Base-by-base conservation (phyloP, 2,329 filamentous ascomycete species). In the Juglanconis oblonga region DNA sequence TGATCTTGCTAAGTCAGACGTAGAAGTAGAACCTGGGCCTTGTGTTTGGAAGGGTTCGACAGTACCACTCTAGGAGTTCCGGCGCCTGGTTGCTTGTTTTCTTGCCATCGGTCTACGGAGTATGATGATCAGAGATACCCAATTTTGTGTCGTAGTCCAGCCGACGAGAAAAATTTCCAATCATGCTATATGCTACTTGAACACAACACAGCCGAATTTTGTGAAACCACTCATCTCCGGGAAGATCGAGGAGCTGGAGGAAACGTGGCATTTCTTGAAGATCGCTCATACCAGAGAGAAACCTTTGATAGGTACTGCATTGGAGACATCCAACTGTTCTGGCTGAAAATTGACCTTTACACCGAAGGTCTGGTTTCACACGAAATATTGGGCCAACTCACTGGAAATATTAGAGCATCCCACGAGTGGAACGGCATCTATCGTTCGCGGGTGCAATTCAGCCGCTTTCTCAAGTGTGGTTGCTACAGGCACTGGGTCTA, bases 1-100 rank as follows among this genome's bases (percentile, higher is more conserved):
- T 88, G 62, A 81, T 82, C 4, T 75, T 87, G 48, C 74, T 87
- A 17, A 79, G 74, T 64, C 62, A 57, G 44, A 52, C 59, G 14
- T 55, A 53, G 44, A 14, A 31, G 8, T 56, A 11, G 29, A 6
- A 31, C 9, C 31, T 48, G 31, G 40, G 35, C 17, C 7, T 32
- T 35, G 2, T 52, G 45, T 24, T 17, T 3, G 13, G 17, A 31
- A 10, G 17, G 50, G 38, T 32, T 5, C 29, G 51, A 11, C 24
- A 42, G 29, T 38, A 9, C n/a, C 4, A 4, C 9, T 31, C 9
- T 4, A 24, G 17, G 14, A 11, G 17, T 31, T 40, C n/a, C 11
- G 13, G 4, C n/a, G 13, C 36, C 11, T 52, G 24, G 10, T 51
- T 48, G 4, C 45, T 38, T 52, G 24, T 5, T 33, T 49, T 35